Evolutionary conservation across 129 eudicot species (phyloP).

Genomic region (Ambrosia artemisiifolia): DNA sequence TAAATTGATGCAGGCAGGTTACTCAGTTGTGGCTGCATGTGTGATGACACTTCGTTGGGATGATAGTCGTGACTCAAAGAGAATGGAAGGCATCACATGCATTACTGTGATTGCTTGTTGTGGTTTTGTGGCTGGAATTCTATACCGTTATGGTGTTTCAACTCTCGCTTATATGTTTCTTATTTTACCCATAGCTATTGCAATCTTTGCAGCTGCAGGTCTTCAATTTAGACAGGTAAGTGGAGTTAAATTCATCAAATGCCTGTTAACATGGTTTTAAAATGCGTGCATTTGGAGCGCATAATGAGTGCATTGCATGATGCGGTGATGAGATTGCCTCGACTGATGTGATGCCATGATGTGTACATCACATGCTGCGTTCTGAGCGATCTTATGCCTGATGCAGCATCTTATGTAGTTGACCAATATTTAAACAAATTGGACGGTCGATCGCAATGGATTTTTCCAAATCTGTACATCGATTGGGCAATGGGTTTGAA

Average conservation of each 20-base stretch:
- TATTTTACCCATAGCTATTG: slow-evolving; percentile 56
- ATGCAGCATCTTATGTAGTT: no score
- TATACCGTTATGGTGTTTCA: slow-evolving; percentile 71
- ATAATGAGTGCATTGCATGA: no score
- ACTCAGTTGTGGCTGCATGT: slow-evolving; percentile 98
- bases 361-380: no score
- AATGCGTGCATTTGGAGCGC: no score
- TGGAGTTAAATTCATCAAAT: slow-evolving; percentile 14
- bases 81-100: slow-evolving; percentile 70
- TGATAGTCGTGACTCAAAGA: slow-evolving; percentile 49
- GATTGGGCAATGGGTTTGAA: no score
- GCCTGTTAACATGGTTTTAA: not conserved
- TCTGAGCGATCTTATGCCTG: no score
- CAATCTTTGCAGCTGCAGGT: slow-evolving; percentile 49
- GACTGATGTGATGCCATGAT: no score
- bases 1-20: slow-evolving; percentile 85
- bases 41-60: slow-evolving; percentile 79
- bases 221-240: slow-evolving; percentile 82
- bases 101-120: slow-evolving; percentile 57
- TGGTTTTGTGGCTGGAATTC: slow-evolving; percentile 75
- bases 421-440: no score
- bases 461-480: no score
- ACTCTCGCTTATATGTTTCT: slow-evolving; percentile 34
- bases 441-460: no score
- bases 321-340: no score